These are phyloP conservation scores for Naematelia aurantialba DNA, from an alignment of 768 basidiomycete species.

Conservation along the genomic window DNA sequence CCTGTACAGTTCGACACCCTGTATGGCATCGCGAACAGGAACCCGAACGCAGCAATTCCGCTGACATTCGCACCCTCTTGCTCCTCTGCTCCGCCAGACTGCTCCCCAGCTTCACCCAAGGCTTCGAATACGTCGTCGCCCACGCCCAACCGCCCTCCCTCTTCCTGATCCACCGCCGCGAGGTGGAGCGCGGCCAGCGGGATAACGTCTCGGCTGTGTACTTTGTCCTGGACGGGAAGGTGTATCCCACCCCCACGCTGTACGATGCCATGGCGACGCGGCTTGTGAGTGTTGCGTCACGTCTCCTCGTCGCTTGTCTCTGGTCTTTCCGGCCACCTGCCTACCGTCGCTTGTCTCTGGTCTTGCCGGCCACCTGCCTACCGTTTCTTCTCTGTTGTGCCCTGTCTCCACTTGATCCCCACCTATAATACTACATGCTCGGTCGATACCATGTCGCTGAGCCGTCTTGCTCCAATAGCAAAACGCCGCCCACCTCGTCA, in stretches of 20 bases:
- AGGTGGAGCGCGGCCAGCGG: constrained; percentile 25
- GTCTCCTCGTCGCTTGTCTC: not conserved
- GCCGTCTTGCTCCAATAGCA: constrained; percentile 12
- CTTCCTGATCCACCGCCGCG: constrained; percentile 32
- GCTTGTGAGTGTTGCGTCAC: constrained; percentile 25
- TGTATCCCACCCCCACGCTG: constrained; percentile 40
- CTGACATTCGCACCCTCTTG: too few species aligned
- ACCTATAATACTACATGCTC: too few species aligned
- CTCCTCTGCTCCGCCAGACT: too few species aligned
- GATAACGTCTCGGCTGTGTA: constrained; percentile 24
- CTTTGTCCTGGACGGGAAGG: constrained; percentile 37
- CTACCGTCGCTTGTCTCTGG: too few species aligned
- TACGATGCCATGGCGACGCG: constrained; percentile 32
- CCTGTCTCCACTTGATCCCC: not conserved
- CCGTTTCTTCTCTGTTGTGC: not conserved
- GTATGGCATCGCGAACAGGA: too few species aligned
- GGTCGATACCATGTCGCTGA: too few species aligned
- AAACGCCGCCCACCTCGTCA: constrained; percentile 36
- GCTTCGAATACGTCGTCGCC: constrained; percentile 42
- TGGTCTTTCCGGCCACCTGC: too few species aligned
- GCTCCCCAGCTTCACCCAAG: constrained; percentile 30
- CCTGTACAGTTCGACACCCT: too few species aligned
- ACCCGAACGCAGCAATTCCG: too few species aligned
- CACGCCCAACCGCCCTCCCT: constrained; percentile 36
- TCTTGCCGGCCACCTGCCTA: too few species aligned